Percentiles rank a stretch among this genome's conserved stretches.
Evolutionary conservation across 2,329 filamentous ascomycete species (phyloP).

Genomic region (Fusarium acutatum): DNA sequence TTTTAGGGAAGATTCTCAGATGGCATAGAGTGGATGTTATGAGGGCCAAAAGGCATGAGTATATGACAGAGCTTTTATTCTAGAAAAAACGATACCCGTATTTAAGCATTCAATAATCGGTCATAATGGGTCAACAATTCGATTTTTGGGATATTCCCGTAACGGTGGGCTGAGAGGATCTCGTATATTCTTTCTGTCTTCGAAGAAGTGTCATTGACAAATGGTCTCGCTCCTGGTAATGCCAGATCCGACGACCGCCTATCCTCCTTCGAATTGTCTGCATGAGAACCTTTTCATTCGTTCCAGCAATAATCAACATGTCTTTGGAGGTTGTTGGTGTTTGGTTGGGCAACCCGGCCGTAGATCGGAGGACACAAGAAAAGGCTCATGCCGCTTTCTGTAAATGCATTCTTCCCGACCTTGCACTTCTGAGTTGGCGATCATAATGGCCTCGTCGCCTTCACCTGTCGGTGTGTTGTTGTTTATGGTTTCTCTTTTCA

Average conservation of each 20-base stretch:
- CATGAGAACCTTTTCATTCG: accelerated
- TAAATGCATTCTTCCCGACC: neutral
- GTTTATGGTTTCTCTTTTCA: neutral
- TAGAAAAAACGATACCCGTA: conserved; percentile 35
- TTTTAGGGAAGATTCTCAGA: neutral
- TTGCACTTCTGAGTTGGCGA: neutral
- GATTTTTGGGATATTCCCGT: neutral
- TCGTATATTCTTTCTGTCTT: neutral
- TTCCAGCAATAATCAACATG: neutral
- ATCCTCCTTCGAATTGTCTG: neutral
- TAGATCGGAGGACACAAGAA: neutral
- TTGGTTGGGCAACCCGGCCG: neutral
- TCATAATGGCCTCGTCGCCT: neutral
- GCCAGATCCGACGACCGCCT: neutral
- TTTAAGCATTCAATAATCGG: neutral
- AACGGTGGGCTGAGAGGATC: neutral
- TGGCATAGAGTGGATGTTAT: neutral
- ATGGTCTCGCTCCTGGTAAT: neutral
- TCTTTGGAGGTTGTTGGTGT: neutral
- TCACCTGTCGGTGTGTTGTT: neutral
- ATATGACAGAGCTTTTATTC: neutral
- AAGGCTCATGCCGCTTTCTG: neutral
- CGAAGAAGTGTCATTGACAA: neutral
- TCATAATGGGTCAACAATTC: neutral
- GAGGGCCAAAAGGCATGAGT: neutral